phyloP scores from a whole-genome alignment of 352 stramenopile genomes.

The Pythium biforme region DNA sequence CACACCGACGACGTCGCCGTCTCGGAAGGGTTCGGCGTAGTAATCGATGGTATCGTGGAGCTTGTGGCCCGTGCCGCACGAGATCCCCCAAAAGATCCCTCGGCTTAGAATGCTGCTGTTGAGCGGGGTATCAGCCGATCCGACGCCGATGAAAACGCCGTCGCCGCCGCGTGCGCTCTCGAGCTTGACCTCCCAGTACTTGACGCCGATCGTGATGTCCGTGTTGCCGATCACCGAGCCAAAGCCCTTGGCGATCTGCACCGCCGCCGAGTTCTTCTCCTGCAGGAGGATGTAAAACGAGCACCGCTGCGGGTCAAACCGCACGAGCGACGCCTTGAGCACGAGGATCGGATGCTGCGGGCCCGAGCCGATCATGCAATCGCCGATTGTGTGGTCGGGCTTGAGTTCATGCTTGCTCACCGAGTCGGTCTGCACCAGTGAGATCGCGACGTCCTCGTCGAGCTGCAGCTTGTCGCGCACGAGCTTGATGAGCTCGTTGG shows the following conservation, averaged over 20 bases:
- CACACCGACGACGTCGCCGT: slow-evolving; percentile 73
- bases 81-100: slow-evolving; percentile 74
- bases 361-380: slow-evolving; percentile 63
- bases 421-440: slow-evolving; percentile 75
- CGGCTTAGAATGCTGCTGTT: slow-evolving; percentile 60
- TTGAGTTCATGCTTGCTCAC: slow-evolving; percentile 70
- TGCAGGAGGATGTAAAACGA: slow-evolving; percentile 54
- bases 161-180: slow-evolving; percentile 49
- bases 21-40: slow-evolving; percentile 66
- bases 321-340: slow-evolving; percentile 58
- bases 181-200: slow-evolving; percentile 83
- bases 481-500: slow-evolving; percentile 55
- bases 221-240: slow-evolving; percentile 61
- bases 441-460: slow-evolving; percentile 49
- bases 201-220: slow-evolving; percentile 58
- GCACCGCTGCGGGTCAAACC: slow-evolving; percentile 64
- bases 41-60: slow-evolving; percentile 71
- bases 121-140: slow-evolving; percentile 45
- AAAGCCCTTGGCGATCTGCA: slow-evolving; percentile 64
- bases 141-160: slow-evolving; percentile 73
- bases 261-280: slow-evolving; percentile 45
- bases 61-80: slow-evolving; percentile 75
- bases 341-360: slow-evolving; percentile 71
- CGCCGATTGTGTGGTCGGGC: slow-evolving; percentile 49
- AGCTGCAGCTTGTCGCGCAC: slow-evolving; percentile 54